Evolutionary conservation across 257 asterid species (phyloP).

Genomic region (Solanum acaule): DNA sequence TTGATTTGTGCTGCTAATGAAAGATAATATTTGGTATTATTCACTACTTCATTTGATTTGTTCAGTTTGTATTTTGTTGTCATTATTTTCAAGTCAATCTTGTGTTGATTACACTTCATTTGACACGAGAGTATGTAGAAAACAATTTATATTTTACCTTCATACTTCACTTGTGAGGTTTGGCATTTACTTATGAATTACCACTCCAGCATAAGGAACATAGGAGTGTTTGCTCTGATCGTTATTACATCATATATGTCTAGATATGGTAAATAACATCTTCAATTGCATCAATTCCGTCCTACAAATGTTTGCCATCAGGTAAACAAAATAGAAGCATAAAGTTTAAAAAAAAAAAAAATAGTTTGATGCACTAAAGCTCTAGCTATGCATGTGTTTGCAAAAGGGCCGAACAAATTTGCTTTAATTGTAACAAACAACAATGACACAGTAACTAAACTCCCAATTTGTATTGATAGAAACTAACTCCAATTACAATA

Average conservation of each 20-base stretch:
- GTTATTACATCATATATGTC: slow-evolving; percentile 56
- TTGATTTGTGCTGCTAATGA: neutral
- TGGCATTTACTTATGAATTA: too few species aligned
- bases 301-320: neutral
- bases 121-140: neutral
- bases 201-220: slow-evolving; percentile 36
- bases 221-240: slow-evolving; percentile 86
- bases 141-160: neutral
- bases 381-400: accelerated
- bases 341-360: too few species aligned
- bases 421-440: neutral
- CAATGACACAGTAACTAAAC: neutral
- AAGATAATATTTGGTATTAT: neutral
- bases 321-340: neutral
- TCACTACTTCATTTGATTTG: neutral
- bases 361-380: too few species aligned
- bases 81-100: neutral
- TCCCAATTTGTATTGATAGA: neutral
- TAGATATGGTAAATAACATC: slow-evolving; percentile 13
- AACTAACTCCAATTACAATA: neutral
- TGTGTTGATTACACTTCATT: neutral
- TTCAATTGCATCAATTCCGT: neutral
- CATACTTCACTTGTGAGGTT: too few species aligned
- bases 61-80: neutral
- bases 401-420: too few species aligned